Evolutionary conservation across 2,329 filamentous ascomycete genomes (phyloP), one percentile per base, ranked within the genome.

Genomic region (Arthrobotrys pseudoclavata): DNA sequence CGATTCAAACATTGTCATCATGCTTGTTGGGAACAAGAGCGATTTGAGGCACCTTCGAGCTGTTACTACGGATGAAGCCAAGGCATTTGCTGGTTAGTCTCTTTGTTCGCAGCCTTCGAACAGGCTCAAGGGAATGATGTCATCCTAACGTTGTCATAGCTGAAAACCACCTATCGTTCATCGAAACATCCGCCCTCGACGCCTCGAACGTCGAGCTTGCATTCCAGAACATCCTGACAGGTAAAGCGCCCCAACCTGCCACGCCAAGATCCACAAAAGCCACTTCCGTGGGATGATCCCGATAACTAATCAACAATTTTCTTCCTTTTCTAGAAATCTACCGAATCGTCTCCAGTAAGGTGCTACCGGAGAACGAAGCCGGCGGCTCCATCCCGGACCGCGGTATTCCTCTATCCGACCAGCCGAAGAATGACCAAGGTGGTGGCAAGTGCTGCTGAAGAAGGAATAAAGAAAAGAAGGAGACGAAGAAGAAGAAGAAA

Each of bases 21-120:
- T 99, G 96, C 88, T 99, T 83, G 96, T 98, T 70, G 96, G 96
- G 85, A 99, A 99, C 90, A 99, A 99, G 92, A 98, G 94, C 85
- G 96, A 99, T 97, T 92, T 98, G 91, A 92, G 94, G 86, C 96
- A 99, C 86, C 88, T 99, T 83, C 90, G 96, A 84, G 96, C 96
- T 81, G 96, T 99, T 81, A 94, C 96, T 63, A 99, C 96, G 78
- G 96, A 99, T 84, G 95, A 98, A 86, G 96, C 95, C 82, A 99
- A 98, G 87, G 89, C 93, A 80, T 99, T 99, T 89, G 96, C 96
- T 71, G 97, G 95, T 97, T 84, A 82, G 88, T 86, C 18, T 20
- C 6, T 76, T 15, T 45, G 24, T 48, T 34, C 18, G 1, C 20
- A 3, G 13, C 20, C 34, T 60, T 34, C 9, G 18, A 37, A 50